Conservation (phyloP, 345 rosid genomes). For the Clausena lansium region DNA sequence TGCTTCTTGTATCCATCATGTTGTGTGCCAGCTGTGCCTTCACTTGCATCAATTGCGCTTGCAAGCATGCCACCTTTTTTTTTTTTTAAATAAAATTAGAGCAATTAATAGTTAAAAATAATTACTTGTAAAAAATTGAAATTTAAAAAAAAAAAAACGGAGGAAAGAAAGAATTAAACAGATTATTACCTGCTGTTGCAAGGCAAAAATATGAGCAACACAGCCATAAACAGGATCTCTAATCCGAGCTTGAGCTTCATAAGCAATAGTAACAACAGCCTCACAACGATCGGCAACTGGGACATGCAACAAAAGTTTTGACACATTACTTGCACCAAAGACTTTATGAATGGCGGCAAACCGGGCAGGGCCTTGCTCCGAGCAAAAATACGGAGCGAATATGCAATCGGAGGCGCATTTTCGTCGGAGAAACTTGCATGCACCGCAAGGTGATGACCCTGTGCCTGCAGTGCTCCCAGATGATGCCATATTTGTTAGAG, state of each 20-base stretch:
- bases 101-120: background rate
- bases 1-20: conserved; percentile 29
- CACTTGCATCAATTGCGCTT: conserved; percentile 86
- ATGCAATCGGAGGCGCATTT: conserved; percentile 69
- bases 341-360: conserved; percentile 81
- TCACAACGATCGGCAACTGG: conserved; percentile 67
- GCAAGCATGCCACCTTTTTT: conserved; percentile 74
- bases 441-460: conserved; percentile 75
- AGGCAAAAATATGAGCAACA: conserved; percentile 67
- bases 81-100: background rate
- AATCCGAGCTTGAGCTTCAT: conserved; percentile 74
- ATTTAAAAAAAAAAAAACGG: background rate
- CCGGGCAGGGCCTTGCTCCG: conserved; percentile 65
- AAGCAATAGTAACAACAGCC: conserved; percentile 70
- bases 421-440: conserved; percentile 74
- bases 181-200: conserved; percentile 61
- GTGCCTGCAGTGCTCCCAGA: conserved; percentile 24
- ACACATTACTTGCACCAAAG: conserved; percentile 75
- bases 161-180: background rate
- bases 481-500: conserved; percentile 35
- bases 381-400: conserved; percentile 70
- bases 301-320: conserved; percentile 56
- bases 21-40: conserved; percentile 68
- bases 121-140: background rate
- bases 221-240: conserved; percentile 78